Evolutionary conservation across 768 basidiomycete species (phyloP).

Genomic region (Trametes cingulata): DNA sequence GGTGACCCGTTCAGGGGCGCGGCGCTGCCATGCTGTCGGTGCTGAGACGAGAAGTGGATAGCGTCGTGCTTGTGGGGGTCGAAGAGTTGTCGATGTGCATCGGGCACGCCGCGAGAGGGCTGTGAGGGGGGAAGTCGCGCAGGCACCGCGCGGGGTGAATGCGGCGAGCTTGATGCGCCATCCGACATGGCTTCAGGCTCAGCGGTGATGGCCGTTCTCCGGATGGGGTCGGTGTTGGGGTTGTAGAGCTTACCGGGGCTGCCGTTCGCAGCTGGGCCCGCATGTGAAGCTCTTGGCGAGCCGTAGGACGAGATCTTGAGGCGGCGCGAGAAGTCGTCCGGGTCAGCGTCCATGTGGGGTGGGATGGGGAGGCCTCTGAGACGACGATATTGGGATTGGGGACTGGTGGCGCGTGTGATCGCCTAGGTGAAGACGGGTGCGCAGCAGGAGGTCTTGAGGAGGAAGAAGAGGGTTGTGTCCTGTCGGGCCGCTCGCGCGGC

Average conservation of each 20-base stretch:
- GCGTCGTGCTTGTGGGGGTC: constrained; percentile 93
- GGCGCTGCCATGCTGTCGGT: constrained; percentile 43
- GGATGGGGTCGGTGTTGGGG: constrained; percentile 69
- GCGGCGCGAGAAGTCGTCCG: constrained; percentile 73
- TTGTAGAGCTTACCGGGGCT: constrained; percentile 61
- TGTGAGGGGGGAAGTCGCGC: constrained; percentile 35
- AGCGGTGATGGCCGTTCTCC: constrained; percentile 49
- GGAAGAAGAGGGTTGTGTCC: constrained; percentile 35
- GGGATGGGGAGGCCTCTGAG: constrained; percentile 45
- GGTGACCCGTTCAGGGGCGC: constrained; percentile 12
- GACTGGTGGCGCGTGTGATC: constrained; percentile 25
- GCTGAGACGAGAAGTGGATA: constrained; percentile 72
- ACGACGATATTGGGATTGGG: constrained; percentile 31
- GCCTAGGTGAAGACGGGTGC: constrained; percentile 35
- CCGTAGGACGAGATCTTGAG: constrained; percentile 64
- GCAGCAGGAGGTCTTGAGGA: constrained; percentile 36
- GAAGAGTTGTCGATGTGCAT: constrained; percentile 61
- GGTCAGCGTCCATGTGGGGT: constrained; percentile 47
- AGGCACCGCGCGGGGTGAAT: constrained; percentile 38
- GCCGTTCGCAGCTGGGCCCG: constrained; percentile 29
- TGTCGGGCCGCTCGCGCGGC: constrained; percentile 49
- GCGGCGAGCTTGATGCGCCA: constrained; percentile 51
- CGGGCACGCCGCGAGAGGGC: constrained; percentile 35
- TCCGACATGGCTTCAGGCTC: constrained; percentile 72
- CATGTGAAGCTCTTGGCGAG: constrained; percentile 40